Base-by-base conservation (phyloP, 2,329 filamentous ascomycete genomes). In the Phoma herbarum region DNA sequence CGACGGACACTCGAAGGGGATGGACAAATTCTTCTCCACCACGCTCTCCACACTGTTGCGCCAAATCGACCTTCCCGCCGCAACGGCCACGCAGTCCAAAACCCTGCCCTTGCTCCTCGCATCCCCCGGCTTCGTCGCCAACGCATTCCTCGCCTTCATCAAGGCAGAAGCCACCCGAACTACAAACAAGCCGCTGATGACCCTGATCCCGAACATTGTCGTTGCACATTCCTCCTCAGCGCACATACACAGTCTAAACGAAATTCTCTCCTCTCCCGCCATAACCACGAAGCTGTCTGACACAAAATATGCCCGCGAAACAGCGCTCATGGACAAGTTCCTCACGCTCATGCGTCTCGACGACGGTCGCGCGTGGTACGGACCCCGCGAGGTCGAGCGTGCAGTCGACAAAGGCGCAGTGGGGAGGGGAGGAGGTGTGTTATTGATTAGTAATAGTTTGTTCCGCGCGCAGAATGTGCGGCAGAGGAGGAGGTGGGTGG, bases 311-410 rank as follows among this genome's bases (percentile, higher is more conserved):
- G 89, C 91, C 2, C 87, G 88, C 60, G 93, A 97, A 77, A 92
- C 92, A 1, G 85, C 84, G 35, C 83, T 92, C 60, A 93, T 99
- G 87, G 93, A 98, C 69, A 86, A 88, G 43, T 93, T 98, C 73
- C 88, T 90, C 68, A 85, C 88, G 0, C 82, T 91, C 60, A 81
- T 99, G 59, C 88, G 93, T 50, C 86, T 87, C 59, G 93, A 98
- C 62, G 93, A 97, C 65, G 91, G 91, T 2, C 86, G 90, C 56
- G 94, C 93, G 2, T 97, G 93, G 85, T 99, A 99, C 77, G 95
- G 95, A 0, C 86, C 90, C 0, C 85, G 83, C 14, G 92, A 96
- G 52, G 93, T 97, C 2, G 88, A 92, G 72, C 86, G 86, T 60
- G 94, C 94, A 0, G 89, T 97, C 4, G 88, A 88, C 11, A 91